A percentile compares a stretch with the other conserved stretches of the same genome.
Evolutionary conservation across 148 eudicot genomes (phyloP).

Genomic region (Camellia lanceoleosa): DNA sequence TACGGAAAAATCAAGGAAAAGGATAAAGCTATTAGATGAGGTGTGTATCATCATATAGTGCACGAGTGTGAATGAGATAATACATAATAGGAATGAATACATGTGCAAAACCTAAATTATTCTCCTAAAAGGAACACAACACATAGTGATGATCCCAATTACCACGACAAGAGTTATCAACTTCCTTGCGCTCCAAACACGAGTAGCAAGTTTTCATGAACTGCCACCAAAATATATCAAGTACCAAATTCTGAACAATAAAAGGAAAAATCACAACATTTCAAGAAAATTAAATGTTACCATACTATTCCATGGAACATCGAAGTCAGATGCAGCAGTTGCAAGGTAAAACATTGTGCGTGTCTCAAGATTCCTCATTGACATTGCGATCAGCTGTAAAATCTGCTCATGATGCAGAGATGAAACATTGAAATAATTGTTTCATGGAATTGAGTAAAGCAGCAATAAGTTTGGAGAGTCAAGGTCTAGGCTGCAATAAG

Average conservation of each 20-base stretch:
- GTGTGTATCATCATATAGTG: not conserved
- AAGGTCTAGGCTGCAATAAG: not conserved
- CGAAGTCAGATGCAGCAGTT: constrained; percentile 97
- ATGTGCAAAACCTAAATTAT: too few relatives aligned
- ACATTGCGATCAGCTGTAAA: constrained; percentile 62
- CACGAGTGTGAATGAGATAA: too few relatives aligned
- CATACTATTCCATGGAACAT: constrained; percentile 97
- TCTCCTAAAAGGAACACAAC: not conserved
- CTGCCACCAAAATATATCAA: too few relatives aligned
- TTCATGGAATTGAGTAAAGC: not conserved
- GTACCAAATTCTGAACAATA: not conserved
- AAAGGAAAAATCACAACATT: not conserved
- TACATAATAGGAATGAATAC: too few relatives aligned
- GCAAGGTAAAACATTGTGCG: constrained; percentile 89
- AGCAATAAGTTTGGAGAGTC: not conserved
- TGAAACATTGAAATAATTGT: not conserved
- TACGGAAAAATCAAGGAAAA: not conserved
- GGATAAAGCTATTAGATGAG: not conserved
- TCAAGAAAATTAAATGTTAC: constrained; percentile 29
- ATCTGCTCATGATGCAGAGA: constrained; percentile 43
- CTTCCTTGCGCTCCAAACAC: not conserved
- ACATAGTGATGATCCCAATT: not conserved
- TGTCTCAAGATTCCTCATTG: constrained; percentile 52
- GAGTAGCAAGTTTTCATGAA: not conserved
- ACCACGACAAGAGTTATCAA: not conserved